These are phyloP conservation scores for Moringa oleifera DNA, from an alignment of 345 rosid genomes.

Conservation along the genomic window DNA sequence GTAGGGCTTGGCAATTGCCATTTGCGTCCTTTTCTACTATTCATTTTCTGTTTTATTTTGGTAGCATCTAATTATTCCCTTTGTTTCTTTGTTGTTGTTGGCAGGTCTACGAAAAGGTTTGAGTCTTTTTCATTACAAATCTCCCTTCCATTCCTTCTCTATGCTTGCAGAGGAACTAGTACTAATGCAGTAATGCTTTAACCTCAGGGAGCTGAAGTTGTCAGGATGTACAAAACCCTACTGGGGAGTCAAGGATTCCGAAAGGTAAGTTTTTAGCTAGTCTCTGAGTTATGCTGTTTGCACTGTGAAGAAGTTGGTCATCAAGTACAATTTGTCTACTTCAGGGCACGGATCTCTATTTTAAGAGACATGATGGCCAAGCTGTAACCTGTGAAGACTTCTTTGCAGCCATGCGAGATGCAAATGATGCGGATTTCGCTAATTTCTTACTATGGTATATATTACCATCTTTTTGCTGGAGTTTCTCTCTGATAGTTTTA, in stretches of 20 bases:
- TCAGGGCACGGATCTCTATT: slow-evolving; percentile 98
- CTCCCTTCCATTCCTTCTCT: slow-evolving; percentile 4
- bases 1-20: slow-evolving; percentile 33
- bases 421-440: slow-evolving; percentile 87
- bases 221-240: slow-evolving; percentile 99
- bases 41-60: slow-evolving; percentile 11
- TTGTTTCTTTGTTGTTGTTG: slow-evolving; percentile 20
- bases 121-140: slow-evolving; percentile 13
- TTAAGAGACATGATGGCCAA: slow-evolving; percentile 90
- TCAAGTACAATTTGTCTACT: slow-evolving; percentile 15
- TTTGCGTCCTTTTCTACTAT: neutral
- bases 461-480: slow-evolving; percentile 6
- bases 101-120: slow-evolving; percentile 97
- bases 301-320: slow-evolving; percentile 4
- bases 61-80: slow-evolving; percentile 16
- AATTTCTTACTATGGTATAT: slow-evolving; percentile 86
- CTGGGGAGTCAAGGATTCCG: slow-evolving; percentile 87
- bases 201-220: slow-evolving; percentile 96
- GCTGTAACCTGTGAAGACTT: slow-evolving; percentile 99
- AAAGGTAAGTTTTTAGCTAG: slow-evolving; percentile 44
- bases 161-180: slow-evolving; percentile 4
- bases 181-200: slow-evolving; percentile 15
- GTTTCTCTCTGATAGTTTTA: slow-evolving; percentile 11
- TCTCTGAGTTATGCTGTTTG: neutral
- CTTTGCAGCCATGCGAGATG: slow-evolving; percentile 95